Evolutionary conservation across 345 rosid species (phyloP), one percentile per base, ranked within the genome.

Genomic region (Salix purpurea): DNA sequence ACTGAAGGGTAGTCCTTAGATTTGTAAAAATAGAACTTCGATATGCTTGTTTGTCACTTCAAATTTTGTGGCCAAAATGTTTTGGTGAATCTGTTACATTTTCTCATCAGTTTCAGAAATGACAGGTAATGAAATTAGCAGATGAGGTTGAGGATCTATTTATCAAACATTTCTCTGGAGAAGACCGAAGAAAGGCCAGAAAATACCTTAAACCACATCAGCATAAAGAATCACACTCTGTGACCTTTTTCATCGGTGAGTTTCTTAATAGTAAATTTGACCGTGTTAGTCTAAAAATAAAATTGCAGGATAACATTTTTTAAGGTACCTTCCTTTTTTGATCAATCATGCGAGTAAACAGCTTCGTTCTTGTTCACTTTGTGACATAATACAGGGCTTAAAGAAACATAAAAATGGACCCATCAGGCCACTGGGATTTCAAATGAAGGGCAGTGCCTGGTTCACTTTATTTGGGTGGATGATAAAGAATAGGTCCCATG

Each of bases 191-290:
- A 84, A 94, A 89, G 84, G 98, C 92, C 9, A 87, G 89, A 92
- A 96, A 89, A 84, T 96, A 92, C 85, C 94, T 96, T 73, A 92
- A 83, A 79, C 97, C 98, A 19, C 88, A 83, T 76, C 97, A 92
- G 36, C 94, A 81, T 42, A 85, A 87, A 86, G 98, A 94, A 74
- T 94, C 98, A 32, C 99, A 94, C 68, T 50, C 89, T 76, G 88
- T 87, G 71, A 96, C 99, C 67, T 96, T 94, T 87, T 92, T 92
- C 89, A 89, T 91, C 70, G 99, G 99, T 92, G 74, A 91, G 91
- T 84, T 79, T 61, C 54, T 68, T 18, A 13, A 11, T 28, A 11
- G 10, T n/a, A 32, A 42, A 24, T 34, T 72, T 67, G 67, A 19
- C 48, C 26, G 32, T 37, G 19, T 5, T 67, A 18, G 69, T 34